These are phyloP conservation scores for Salix arbutifolia DNA, from an alignment of 345 rosid species.

Conservation along the genomic window DNA sequence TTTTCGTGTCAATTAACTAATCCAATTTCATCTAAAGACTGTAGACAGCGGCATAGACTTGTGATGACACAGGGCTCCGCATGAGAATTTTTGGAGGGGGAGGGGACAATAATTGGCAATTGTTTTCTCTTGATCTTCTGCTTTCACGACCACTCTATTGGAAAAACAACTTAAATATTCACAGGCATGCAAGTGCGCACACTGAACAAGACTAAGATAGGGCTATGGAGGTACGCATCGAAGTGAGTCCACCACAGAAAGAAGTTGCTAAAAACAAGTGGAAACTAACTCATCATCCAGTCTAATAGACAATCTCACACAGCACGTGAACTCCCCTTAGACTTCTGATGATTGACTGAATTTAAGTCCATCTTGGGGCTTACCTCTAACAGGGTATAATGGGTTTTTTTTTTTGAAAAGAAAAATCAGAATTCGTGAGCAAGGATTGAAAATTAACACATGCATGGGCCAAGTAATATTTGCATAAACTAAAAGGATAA, in stretches of 20 bases:
- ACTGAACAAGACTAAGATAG: background rate
- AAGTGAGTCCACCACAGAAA: background rate
- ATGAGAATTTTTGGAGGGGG: background rate
- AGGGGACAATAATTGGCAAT: background rate
- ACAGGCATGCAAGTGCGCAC: background rate
- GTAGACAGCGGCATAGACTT: background rate
- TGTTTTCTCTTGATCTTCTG: background rate
- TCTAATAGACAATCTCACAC: background rate
- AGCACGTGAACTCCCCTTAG: background rate
- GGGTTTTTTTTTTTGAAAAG: background rate
- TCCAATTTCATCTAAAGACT: background rate
- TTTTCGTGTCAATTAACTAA: background rate
- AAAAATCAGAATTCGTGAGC: background rate
- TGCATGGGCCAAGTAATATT: background rate
- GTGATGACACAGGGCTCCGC: background rate
- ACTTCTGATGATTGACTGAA: background rate
- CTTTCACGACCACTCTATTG: background rate
- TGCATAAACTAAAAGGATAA: background rate
- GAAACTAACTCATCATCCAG: background rate
- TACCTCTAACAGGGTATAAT: background rate
- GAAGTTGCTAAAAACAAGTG: background rate
- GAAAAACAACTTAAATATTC: background rate
- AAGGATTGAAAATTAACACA: background rate
- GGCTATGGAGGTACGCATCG: background rate
- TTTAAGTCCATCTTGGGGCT: background rate